Evolutionary conservation across 192 early-diverging fungal genomes (phyloP).

Genomic region (Entomortierella parvispora): DNA sequence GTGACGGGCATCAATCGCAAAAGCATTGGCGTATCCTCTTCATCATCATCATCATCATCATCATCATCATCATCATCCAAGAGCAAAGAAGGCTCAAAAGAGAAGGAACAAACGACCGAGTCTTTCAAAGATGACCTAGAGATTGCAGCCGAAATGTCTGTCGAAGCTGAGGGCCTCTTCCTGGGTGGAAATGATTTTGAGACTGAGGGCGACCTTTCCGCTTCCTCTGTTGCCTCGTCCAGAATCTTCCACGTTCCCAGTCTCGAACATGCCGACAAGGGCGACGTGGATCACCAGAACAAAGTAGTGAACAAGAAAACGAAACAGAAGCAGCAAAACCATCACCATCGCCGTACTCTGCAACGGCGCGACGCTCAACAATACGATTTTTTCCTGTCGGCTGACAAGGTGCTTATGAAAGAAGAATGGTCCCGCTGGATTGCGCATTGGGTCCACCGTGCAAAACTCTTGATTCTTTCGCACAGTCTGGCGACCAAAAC

Average conservation of each 20-base stretch:
- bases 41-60: neutral
- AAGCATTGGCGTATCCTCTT: neutral
- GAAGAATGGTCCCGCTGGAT: conserved; percentile 48
- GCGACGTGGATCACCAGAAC: conserved; percentile 7
- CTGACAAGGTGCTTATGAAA: conserved; percentile 29
- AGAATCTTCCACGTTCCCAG: neutral
- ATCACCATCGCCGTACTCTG: neutral
- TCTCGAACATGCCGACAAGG: conserved; percentile 1
- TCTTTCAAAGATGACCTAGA: neutral
- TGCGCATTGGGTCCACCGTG: conserved; percentile 34
- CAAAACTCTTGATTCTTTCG: conserved; percentile 29
- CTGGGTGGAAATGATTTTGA: conserved; percentile 7
- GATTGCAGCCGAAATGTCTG: neutral
- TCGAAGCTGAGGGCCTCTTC: conserved; percentile 2
- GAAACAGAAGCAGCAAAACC: neutral
- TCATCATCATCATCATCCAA: too few relatives aligned
- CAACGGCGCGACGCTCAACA: conserved; percentile 6
- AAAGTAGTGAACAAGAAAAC: neutral
- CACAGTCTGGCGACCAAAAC: conserved; percentile 22
- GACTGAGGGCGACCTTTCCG: neutral
- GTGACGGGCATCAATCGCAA: conserved; percentile 18
- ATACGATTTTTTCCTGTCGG: conserved; percentile 15
- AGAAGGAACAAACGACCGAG: too few relatives aligned
- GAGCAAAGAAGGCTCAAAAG: too few relatives aligned
- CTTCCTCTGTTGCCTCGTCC: neutral